phyloP scores from a whole-genome alignment of 768 basidiomycete species.

The Nidularia sp. region DNA sequence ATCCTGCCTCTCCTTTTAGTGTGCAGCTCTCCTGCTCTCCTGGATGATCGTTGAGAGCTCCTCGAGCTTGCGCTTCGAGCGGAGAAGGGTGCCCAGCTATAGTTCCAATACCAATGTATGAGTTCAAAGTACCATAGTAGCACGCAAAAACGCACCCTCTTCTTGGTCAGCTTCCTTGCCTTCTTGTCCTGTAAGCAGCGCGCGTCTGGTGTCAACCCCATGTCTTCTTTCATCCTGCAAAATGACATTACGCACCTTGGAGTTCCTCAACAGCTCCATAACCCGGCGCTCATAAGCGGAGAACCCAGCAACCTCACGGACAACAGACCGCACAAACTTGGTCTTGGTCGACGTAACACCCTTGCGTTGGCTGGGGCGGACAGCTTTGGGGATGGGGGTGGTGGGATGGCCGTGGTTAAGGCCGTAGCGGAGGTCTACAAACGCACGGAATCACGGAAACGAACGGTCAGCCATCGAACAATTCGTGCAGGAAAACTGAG shows the following conservation, averaged over 20 bases:
- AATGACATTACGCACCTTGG: slow-evolving; percentile 59
- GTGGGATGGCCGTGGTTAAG: slow-evolving; percentile 88
- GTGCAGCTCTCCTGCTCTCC: slow-evolving; percentile 78
- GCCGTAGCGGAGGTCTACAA: slow-evolving; percentile 77
- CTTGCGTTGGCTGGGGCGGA: slow-evolving; percentile 88
- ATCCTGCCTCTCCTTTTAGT: slow-evolving; percentile 21
- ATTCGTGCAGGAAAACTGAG: background rate
- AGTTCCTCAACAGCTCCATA: slow-evolving; percentile 97
- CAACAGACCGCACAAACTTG: slow-evolving; percentile 88
- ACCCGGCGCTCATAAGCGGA: slow-evolving; percentile 97
- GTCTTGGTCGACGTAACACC: slow-evolving; percentile 87
- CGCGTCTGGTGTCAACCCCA: background rate
- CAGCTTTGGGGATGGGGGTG: slow-evolving; percentile 70
- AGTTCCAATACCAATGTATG: background rate
- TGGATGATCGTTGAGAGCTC: slow-evolving; percentile 90
- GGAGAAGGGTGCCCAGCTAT: slow-evolving; percentile 94
- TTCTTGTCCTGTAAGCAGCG: slow-evolving; percentile 80
- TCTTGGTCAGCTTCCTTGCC: slow-evolving; percentile 98
- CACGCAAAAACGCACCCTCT: slow-evolving; percentile 66
- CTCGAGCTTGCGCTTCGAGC: slow-evolving; percentile 98
- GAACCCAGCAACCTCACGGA: slow-evolving; percentile 97
- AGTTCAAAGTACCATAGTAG: background rate
- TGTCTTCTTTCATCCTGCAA: background rate
- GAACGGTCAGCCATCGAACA: background rate
- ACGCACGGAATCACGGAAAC: background rate